phyloP scores from a whole-genome alignment of 164 flowering plant genomes.

The Cinnamomum chago region DNA sequence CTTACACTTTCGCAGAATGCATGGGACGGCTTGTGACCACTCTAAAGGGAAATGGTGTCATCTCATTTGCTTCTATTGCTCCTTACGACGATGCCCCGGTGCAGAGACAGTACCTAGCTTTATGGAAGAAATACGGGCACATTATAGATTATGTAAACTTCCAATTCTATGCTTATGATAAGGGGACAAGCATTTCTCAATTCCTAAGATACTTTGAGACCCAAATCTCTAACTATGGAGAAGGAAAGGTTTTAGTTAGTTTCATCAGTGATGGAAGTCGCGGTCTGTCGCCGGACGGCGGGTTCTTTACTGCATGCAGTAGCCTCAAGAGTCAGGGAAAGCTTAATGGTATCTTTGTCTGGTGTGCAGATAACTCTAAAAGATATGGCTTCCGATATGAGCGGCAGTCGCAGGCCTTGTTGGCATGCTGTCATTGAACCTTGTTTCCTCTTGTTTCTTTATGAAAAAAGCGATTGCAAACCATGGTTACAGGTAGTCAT shows the following conservation, averaged over 20 bases:
- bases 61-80: conserved; percentile 54
- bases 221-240: conserved; percentile 35
- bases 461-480: too few species aligned
- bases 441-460: not conserved
- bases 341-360: conserved; percentile 48
- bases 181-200: conserved; percentile 41
- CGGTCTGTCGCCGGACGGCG: conserved; percentile 37
- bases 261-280: conserved; percentile 35
- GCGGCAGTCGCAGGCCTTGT: conserved; percentile 38
- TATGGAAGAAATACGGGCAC: conserved; percentile 43
- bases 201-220: conserved; percentile 20
- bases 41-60: conserved; percentile 33
- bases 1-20: conserved; percentile 41
- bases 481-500: conserved; percentile 5
- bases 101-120: conserved; percentile 41
- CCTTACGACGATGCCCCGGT: conserved; percentile 42
- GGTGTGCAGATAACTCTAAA: conserved; percentile 63
- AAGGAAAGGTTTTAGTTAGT: conserved; percentile 46
- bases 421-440: conserved; percentile 20
- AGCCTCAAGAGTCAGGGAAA: conserved; percentile 26
- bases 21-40: conserved; percentile 34
- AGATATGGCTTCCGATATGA: conserved; percentile 31
- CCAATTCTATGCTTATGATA: conserved; percentile 54
- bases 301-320: conserved; percentile 48
- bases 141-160: conserved; percentile 55